Percentiles rank a stretch among this genome's conserved stretches.
Conservation (phyloP, 768 basidiomycete species). For the Myochromella boudieri region DNA sequence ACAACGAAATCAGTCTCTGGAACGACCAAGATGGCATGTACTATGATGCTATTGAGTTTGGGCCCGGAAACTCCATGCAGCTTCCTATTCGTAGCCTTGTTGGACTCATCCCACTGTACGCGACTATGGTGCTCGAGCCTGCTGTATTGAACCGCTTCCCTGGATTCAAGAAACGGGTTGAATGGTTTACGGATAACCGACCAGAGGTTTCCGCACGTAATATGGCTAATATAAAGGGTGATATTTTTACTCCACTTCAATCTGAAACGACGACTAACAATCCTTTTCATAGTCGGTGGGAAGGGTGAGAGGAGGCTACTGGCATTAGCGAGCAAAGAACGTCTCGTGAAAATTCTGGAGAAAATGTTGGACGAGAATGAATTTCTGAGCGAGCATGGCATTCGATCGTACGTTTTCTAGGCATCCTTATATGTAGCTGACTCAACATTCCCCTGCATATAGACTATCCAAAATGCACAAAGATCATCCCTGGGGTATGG, state of each 20-base stretch:
- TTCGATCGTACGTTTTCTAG: slow-evolving; percentile 73
- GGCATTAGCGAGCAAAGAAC: slow-evolving; percentile 89
- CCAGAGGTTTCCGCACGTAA: slow-evolving; percentile 85
- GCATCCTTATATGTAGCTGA: not conserved
- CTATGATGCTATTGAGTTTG: slow-evolving; percentile 95
- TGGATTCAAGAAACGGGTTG: slow-evolving; percentile 97
- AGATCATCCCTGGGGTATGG: slow-evolving; percentile 92
- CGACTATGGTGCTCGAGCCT: slow-evolving; percentile 91
- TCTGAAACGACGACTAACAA: not conserved
- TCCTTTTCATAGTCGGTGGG: slow-evolving; percentile 44
- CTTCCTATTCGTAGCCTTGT: slow-evolving; percentile 93
- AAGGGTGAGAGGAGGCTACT: slow-evolving; percentile 85
- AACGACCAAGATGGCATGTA: slow-evolving; percentile 98
- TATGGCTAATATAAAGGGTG: slow-evolving; percentile 95
- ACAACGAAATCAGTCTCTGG: slow-evolving; percentile 84
- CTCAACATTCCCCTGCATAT: not conserved
- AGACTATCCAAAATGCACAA: slow-evolving; percentile 90
- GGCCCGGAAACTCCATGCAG: slow-evolving; percentile 79
- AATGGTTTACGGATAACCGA: slow-evolving; percentile 98
- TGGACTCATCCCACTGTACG: slow-evolving; percentile 96
- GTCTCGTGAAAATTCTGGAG: slow-evolving; percentile 82
- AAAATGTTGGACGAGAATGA: slow-evolving; percentile 98
- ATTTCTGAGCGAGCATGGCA: slow-evolving; percentile 93
- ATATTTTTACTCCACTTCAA: slow-evolving; percentile 8
- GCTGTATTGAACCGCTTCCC: slow-evolving; percentile 87